Conservation (phyloP, 768 basidiomycete genomes). For the Trametes punicea region DNA sequence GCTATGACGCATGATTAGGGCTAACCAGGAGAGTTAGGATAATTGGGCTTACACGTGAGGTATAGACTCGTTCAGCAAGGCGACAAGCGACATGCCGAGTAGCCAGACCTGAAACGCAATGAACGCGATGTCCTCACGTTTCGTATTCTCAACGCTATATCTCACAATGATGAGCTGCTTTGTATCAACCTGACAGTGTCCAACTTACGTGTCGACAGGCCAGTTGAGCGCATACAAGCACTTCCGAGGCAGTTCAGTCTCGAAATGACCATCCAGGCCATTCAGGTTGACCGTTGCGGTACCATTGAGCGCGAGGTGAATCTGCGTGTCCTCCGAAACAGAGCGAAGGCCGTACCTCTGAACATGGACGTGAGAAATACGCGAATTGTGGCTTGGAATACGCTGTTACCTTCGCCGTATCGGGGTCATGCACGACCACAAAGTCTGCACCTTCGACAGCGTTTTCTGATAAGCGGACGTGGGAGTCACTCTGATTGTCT, state of each 20-base stretch:
- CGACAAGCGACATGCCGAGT: constrained; percentile 72
- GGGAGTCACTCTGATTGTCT: not conserved
- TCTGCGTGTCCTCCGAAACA: not conserved
- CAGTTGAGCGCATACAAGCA: constrained; percentile 67
- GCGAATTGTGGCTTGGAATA: not conserved
- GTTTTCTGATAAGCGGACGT: not conserved
- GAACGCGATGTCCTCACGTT: constrained; percentile 76
- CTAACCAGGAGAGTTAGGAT: not conserved
- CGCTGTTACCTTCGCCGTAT: not conserved
- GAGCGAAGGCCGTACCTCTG: not conserved
- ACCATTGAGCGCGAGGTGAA: constrained; percentile 5
- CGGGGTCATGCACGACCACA: not conserved
- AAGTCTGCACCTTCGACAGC: no score
- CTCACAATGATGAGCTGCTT: not conserved
- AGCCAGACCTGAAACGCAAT: constrained; percentile 81
- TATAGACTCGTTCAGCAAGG: constrained; percentile 71
- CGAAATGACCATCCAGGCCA: constrained; percentile 32
- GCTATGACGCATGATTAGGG: constrained; percentile 22
- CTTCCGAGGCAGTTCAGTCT: constrained; percentile 38
- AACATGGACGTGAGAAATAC: not conserved
- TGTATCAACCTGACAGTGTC: not conserved
- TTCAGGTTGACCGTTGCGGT: constrained; percentile 29
- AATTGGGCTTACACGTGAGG: constrained; percentile 54
- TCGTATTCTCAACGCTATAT: constrained; percentile 61
- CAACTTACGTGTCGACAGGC: constrained; percentile 63